These are phyloP conservation scores for Alectoria sarmentosa DNA, from an alignment of 495 filamentous ascomycete genomes.

Conservation along the genomic window DNA sequence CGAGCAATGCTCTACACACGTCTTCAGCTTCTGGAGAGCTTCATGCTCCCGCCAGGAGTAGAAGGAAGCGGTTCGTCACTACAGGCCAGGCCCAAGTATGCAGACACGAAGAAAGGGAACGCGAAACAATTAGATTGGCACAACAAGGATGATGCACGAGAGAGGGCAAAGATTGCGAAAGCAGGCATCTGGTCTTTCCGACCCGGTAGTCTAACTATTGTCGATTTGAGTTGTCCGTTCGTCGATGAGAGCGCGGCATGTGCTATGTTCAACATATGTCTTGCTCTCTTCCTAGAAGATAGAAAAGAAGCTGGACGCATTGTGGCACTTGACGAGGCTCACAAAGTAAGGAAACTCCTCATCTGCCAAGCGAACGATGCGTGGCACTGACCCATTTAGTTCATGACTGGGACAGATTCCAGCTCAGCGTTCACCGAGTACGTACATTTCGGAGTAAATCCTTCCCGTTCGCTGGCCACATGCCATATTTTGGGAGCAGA, in stretches of 20 bases:
- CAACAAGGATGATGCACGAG: slow-evolving; percentile 10
- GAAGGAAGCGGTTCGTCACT: background rate
- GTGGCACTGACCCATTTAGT: slow-evolving; percentile 30
- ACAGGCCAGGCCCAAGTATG: background rate
- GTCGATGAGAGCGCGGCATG: slow-evolving; percentile 60
- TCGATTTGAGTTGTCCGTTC: slow-evolving; percentile 70
- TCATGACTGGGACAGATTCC: slow-evolving; percentile 39
- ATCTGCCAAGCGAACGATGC: background rate
- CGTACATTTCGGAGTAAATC: no score
- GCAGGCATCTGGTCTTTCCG: slow-evolving; percentile 29
- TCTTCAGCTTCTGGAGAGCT: slow-evolving; percentile 39
- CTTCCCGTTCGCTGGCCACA: no score
- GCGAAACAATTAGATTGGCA: background rate
- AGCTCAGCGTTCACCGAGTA: slow-evolving; percentile 52
- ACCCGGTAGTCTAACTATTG: slow-evolving; percentile 57
- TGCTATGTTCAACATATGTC: slow-evolving; percentile 59
- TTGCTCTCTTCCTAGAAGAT: slow-evolving; percentile 54
- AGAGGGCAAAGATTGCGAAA: slow-evolving; percentile 8
- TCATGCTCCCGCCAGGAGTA: slow-evolving; percentile 25
- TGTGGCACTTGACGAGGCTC: slow-evolving; percentile 53
- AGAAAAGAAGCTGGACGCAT: slow-evolving; percentile 37
- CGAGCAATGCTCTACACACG: slow-evolving; percentile 34
- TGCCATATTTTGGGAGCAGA: no score
- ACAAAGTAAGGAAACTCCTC: slow-evolving; percentile 38
- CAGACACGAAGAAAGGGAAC: background rate